Evolutionary conservation across 1,284 basidiomycete genomes (phyloP), one percentile per base, ranked within the genome.

Genomic region (Ganoderma sp.): DNA sequence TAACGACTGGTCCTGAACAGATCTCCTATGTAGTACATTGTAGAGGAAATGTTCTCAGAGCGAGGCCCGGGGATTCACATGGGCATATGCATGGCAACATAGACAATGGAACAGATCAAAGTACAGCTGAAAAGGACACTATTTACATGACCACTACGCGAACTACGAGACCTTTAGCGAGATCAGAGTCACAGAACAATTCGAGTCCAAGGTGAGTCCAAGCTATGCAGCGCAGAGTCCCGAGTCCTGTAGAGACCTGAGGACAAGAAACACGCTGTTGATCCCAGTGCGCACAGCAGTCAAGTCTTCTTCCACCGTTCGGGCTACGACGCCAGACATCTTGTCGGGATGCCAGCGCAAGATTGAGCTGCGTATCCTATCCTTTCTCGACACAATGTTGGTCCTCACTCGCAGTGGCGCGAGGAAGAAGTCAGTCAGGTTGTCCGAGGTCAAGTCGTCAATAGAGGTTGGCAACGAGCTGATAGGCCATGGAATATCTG

Each of bases 261-360:
- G 61, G 43, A 63, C 43, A 65, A 75, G 75, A 61, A 79, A 79
- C 2, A 81, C 78, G 22, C 75, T 69, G 64, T 80, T 79, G 34
- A 84, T 78, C 12, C 80, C 86, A 62, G 84, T 82, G 34, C 77
- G 79, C 19, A 91, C 86, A 14, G 74, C 78, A 22, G 84, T 82
- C 70, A 79, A 71, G 67, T 93, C 90, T 17, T 80, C 80, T 19
- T 83, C 82, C 9, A 80, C 79, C 5, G 90, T 85, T 22, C 85
- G 81, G 14, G 77, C 75, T 32, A 92, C 75, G 3, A 91, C 74
- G 1, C 79, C 73, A 8, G 84, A 83, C 71, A 90, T 83, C 76
- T 92, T 89, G 78, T 93, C 92, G 0, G 91, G 90, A 77, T 93
- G 92, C 87, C 91, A 93, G 5, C 87, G 82, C 63, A 91, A 78